Evolutionary conservation across 805 yeast species (phyloP).

Genomic region (Hanseniaspora opuntiae): DNA sequence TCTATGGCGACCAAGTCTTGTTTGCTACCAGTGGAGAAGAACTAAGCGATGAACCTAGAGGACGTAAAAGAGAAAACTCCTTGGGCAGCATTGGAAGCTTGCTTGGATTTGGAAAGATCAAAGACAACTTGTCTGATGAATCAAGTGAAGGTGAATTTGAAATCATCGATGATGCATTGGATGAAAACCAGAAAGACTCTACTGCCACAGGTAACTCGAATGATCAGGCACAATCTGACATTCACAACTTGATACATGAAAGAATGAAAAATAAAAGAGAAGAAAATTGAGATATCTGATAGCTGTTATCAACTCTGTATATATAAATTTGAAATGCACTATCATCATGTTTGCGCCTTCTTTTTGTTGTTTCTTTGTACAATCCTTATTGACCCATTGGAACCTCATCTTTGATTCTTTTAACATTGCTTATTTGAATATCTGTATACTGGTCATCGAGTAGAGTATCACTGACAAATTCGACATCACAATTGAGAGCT

Average conservation of each 20-base stretch:
- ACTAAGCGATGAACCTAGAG: slow-evolving; percentile 12
- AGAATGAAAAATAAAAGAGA: slow-evolving; percentile 9
- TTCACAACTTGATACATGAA: slow-evolving; percentile 4
- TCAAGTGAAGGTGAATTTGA: slow-evolving; percentile 11
- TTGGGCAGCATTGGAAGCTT: slow-evolving; percentile 12
- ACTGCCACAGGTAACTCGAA: not conserved
- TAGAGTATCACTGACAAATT: slow-evolving; percentile 64
- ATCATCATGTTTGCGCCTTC: no score
- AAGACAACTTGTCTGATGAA: slow-evolving; percentile 13
- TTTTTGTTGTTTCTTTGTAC: not conserved
- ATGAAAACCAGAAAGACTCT: not conserved
- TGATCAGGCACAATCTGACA: not conserved
- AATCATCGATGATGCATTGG: not conserved
- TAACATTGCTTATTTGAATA: slow-evolving; percentile 54
- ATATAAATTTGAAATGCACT: not conserved
- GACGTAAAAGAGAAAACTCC: slow-evolving; percentile 14
- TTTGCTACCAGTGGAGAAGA: slow-evolving; percentile 7
- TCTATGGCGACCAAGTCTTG: slow-evolving; percentile 2
- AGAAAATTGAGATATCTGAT: not conserved
- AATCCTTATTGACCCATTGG: slow-evolving; percentile 81
- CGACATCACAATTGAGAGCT: slow-evolving; percentile 76
- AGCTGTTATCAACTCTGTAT: not conserved
- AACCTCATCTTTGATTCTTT: slow-evolving; percentile 76
- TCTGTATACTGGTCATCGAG: slow-evolving; percentile 78
- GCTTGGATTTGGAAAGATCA: slow-evolving; percentile 11